Percentiles rank a stretch among this genome's conserved stretches.
These are phyloP conservation scores for Striga asiatica DNA, from an alignment of 257 asterid genomes.

Conservation along the genomic window DNA sequence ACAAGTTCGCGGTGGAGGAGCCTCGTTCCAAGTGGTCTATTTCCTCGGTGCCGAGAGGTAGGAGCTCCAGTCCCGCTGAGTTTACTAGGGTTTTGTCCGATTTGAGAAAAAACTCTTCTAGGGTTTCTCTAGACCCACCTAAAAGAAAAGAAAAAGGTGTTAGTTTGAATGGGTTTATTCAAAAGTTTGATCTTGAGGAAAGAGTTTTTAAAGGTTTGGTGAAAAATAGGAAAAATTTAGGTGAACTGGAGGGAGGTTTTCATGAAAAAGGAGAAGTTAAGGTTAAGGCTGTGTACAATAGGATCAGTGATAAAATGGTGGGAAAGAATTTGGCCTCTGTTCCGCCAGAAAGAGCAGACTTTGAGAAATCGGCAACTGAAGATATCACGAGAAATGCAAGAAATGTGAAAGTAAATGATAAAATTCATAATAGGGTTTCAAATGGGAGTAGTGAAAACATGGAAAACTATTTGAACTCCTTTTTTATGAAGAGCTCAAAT, in stretches of 20 bases:
- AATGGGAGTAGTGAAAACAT: conserved; percentile 17
- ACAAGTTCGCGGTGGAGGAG: conserved; percentile 33
- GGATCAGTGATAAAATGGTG: conserved; percentile 19
- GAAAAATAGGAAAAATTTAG: too few relatives aligned
- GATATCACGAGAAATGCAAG: conserved; percentile 12
- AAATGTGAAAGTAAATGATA: conserved; percentile 12
- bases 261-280: conserved; percentile 6
- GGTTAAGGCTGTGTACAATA: conserved; percentile 9
- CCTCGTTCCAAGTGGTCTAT: conserved; percentile 46
- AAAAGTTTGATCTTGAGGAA: conserved; percentile 19
- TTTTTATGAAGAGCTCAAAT: conserved; percentile 9
- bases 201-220: conserved; percentile 17
- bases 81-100: conserved; percentile 43
- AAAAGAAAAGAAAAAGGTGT: conserved; percentile 24
- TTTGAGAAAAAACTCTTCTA: conserved; percentile 27
- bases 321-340: conserved; percentile 16
- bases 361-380: conserved; percentile 15
- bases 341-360: conserved; percentile 15
- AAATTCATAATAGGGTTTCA: conserved; percentile 6
- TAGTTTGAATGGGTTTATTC: conserved; percentile 10
- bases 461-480: conserved; percentile 19
- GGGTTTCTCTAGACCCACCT: conserved; percentile 30
- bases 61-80: conserved; percentile 79
- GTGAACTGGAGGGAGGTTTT: background rate
- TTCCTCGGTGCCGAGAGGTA: conserved; percentile 74